Evolutionary conservation across 306 rosid species (phyloP), one percentile per base, ranked within the genome.

Genomic region (Sindora glabra): DNA sequence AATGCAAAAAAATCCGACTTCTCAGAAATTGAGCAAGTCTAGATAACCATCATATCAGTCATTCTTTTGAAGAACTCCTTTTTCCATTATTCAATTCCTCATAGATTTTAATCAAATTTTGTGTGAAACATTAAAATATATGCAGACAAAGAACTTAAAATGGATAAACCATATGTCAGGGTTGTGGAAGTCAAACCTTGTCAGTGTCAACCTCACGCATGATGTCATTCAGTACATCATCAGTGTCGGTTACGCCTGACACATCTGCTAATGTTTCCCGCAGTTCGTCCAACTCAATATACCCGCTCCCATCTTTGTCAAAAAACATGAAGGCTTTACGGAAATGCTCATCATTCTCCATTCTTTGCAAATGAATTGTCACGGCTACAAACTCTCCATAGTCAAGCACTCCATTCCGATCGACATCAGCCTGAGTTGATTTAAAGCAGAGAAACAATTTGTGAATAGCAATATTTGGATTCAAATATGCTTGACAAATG

Each of bases 361-460:
- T 84, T 69, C 68, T 89, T 76, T 94, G 99, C 81, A 94, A 72
- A 81, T 89, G 99, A 68, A 94, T 94, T 15, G 97, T 94, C 49
- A 94, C 99, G 51, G 99, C 96, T 55, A 90, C 99, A 68, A 94
- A 94, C 76, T 94, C 99, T 40, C 97, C 95, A 41, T 94, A 94
- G 83, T 94, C 96, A 70, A 94, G 84, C 27, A 86, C 88, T 61
- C 99, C 99, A 69, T 94, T 94, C 71, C 99, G 90, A 67, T 94
- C 94, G 50, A 94, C 99, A 78, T 94, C 99, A 64, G 99, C 99
- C 99, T 94, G 60, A 17, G 53, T 4, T n/a, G 54, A 47, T 53
- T 42, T 36, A 56, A 11, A 66, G 18, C 40, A 76, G 52, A 51
- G 32, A 77, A 55, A 55, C 19, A 57, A 48, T 34, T 51, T 41